Percentiles rank a stretch among this genome's conserved stretches.
phyloP scores from a whole-genome alignment of 2,329 filamentous ascomycete genomes.

The Cryphonectria japonica region DNA sequence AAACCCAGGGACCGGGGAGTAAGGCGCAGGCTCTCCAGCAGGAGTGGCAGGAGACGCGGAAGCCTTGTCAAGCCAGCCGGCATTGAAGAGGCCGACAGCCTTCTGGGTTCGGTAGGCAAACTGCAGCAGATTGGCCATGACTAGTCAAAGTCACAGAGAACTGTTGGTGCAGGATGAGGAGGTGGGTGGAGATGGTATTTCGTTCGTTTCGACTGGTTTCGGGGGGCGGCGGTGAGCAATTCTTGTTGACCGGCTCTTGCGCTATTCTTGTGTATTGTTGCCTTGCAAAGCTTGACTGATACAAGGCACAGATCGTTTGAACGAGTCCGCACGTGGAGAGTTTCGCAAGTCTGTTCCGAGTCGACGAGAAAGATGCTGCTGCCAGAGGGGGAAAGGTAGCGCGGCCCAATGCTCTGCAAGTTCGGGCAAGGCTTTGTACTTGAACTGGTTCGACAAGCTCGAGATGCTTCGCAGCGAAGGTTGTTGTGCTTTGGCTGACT shows the following conservation, averaged over 20 bases:
- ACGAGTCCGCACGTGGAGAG: conserved; percentile 3
- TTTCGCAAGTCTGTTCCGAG: neutral
- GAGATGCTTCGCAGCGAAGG: neutral
- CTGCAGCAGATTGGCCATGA: conserved; percentile 92
- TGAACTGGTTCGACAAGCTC: conserved; percentile 7
- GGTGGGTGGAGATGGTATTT: conserved; percentile 11
- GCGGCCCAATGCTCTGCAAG: conserved; percentile 5
- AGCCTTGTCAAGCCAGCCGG: conserved; percentile 49
- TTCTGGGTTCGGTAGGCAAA: conserved; percentile 97
- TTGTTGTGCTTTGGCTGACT: conserved; percentile 3
- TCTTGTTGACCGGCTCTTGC: conserved; percentile 12
- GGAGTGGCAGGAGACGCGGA: neutral
- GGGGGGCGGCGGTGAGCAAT: conserved; percentile 3
- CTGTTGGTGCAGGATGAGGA: conserved; percentile 36
- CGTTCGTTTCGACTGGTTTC: conserved; percentile 28
- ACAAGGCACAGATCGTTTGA: conserved; percentile 1
- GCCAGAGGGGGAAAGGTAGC: neutral
- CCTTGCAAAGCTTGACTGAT: neutral
- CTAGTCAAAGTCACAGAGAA: conserved; percentile 83
- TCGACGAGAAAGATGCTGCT: neutral
- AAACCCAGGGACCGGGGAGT: conserved; percentile 84
- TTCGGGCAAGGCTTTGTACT: conserved; percentile 2
- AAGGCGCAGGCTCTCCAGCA: conserved; percentile 61
- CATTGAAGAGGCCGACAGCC: conserved; percentile 91
- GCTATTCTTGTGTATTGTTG: conserved; percentile 6